Evolutionary conservation across 192 early-diverging fungal species (phyloP).

Genomic region (Endogone sp.): DNA sequence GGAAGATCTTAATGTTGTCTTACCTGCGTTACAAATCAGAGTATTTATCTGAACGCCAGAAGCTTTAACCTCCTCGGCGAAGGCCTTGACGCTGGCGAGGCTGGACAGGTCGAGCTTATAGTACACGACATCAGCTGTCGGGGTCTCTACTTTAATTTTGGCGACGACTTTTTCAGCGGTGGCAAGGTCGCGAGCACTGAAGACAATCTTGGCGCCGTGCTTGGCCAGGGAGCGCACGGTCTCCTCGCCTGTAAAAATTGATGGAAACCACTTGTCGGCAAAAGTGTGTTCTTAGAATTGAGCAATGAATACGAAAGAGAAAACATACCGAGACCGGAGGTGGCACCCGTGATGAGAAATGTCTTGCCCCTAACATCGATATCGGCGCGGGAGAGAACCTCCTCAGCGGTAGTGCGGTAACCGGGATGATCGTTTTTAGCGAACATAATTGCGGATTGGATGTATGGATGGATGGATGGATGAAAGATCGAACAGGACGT

Average conservation of each 20-base stretch:
- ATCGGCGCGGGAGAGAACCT: background rate
- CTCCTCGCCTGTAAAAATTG: slow-evolving; percentile 3
- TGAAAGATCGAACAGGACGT: no score
- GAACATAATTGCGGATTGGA: no score
- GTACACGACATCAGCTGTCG: slow-evolving; percentile 1
- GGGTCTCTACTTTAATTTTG: background rate
- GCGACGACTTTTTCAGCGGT: slow-evolving; percentile 1
- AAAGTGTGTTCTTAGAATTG: no score
- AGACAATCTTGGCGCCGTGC: slow-evolving; percentile 7
- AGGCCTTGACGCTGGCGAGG: slow-evolving; percentile 1
- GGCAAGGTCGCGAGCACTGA: background rate
- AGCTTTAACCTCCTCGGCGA: slow-evolving; percentile 1
- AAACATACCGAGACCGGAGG: slow-evolving; percentile 43
- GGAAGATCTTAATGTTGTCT: slow-evolving; percentile 16
- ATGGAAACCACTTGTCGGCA: no score
- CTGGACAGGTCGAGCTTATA: slow-evolving; percentile 6
- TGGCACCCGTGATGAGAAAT: slow-evolving; percentile 32
- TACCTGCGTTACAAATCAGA: slow-evolving; percentile 42
- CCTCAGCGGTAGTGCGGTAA: background rate
- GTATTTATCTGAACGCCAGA: slow-evolving; percentile 19
- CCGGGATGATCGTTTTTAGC: background rate
- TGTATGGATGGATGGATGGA: no score
- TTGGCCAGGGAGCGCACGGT: background rate
- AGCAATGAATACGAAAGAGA: no score
- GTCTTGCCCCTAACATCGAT: background rate